A percentile compares a stretch with the other conserved stretches of the same genome.
Conservation (phyloP, 2,329 filamentous ascomycete genomes). For the Botrytis byssoidea region DNA sequence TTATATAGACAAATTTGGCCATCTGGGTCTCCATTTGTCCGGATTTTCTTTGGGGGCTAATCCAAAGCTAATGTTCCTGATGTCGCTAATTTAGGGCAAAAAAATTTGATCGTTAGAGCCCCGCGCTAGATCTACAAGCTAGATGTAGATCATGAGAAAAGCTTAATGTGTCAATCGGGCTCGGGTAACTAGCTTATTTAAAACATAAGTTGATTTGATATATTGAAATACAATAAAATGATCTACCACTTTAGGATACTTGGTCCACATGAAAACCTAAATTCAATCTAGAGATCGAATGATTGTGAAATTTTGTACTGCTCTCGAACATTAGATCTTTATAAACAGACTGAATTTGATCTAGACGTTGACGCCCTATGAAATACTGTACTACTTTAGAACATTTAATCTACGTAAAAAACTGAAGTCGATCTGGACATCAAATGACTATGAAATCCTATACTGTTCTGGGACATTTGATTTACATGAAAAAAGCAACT, state of each 20-base stretch:
- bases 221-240: neutral
- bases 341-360: neutral
- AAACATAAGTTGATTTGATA: neutral
- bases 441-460: too few relatives aligned
- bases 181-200: neutral
- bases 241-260: neutral
- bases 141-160: neutral
- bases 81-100: neutral
- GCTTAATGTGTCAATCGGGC: neutral
- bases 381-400: too few relatives aligned
- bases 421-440: too few relatives aligned
- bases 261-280: too few relatives aligned
- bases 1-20: neutral
- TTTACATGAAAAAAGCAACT: fast-evolving
- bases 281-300: fast-evolving
- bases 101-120: neutral
- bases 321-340: neutral
- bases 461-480: neutral
- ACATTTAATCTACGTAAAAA: too few relatives aligned
- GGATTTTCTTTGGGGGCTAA: neutral
- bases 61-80: neutral
- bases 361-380: fast-evolving
- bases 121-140: neutral
- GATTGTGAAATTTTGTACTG: fast-evolving
- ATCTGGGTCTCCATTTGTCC: neutral